Conservation (phyloP, 2,329 filamentous ascomycete species). For the Neonectria neomacrospora region DNA sequence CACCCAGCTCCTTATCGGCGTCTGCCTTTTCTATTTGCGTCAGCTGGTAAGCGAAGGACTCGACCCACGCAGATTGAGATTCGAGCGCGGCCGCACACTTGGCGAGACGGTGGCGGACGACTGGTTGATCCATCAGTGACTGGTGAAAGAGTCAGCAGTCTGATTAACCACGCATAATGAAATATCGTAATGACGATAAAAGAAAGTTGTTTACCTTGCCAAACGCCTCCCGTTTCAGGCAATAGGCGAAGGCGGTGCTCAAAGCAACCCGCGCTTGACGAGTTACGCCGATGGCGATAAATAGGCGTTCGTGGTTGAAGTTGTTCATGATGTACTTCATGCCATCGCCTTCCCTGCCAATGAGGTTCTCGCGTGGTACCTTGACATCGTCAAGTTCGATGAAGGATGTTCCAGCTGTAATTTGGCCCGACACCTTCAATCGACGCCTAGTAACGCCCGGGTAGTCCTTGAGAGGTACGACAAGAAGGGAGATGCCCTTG, state of each 20-base stretch:
- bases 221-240: slow-evolving; percentile 53
- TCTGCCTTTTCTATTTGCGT: slow-evolving; percentile 68
- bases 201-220: slow-evolving; percentile 36
- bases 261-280: slow-evolving; percentile 62
- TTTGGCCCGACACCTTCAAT: slow-evolving; percentile 73
- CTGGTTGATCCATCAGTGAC: slow-evolving; percentile 77
- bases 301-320: slow-evolving; percentile 82
- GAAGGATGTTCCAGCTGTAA: slow-evolving; percentile 75
- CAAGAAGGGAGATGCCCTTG: slow-evolving; percentile 71
- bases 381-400: slow-evolving; percentile 81
- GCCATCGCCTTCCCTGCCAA: slow-evolving; percentile 75
- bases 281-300: slow-evolving; percentile 72
- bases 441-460: slow-evolving; percentile 75
- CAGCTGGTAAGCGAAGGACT: slow-evolving; percentile 76
- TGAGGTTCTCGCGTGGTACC: slow-evolving; percentile 75
- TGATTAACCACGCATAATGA: no score
- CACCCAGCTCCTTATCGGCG: slow-evolving; percentile 74
- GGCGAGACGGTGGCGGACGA: slow-evolving; percentile 78
- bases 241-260: slow-evolving; percentile 51
- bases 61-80: slow-evolving; percentile 77
- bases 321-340: slow-evolving; percentile 83
- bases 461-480: slow-evolving; percentile 75
- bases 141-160: slow-evolving; percentile 35
- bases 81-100: slow-evolving; percentile 76
- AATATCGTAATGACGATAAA: no score